Conservation (phyloP, 2,329 filamentous ascomycete species). For the Aspergillus sp. region DNA sequence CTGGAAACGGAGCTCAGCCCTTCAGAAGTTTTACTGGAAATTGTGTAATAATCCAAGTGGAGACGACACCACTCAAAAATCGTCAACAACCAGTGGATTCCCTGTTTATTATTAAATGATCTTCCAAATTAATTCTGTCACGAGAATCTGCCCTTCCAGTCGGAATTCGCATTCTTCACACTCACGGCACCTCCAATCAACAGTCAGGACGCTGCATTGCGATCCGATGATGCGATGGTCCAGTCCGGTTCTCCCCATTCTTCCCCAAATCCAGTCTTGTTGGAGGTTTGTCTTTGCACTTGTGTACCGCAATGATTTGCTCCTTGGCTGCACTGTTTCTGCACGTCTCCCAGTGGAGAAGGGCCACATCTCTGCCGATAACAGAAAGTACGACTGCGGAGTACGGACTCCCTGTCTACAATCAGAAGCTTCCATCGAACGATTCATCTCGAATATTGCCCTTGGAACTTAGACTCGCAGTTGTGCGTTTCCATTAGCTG, state of each 20-base stretch:
- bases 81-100: slow-evolving; percentile 6
- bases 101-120: slow-evolving; percentile 17
- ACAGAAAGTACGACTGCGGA: slow-evolving; percentile 10
- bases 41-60: slow-evolving; percentile 15
- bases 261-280: slow-evolving; percentile 5
- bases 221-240: neutral
- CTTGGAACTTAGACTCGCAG: neutral
- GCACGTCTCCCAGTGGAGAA: slow-evolving; percentile 17
- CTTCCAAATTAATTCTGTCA: slow-evolving; percentile 15
- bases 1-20: neutral
- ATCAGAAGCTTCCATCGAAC: neutral
- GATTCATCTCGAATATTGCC: neutral
- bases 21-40: slow-evolving; percentile 2
- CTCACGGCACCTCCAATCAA: no score
- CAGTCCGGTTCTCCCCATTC: neutral
- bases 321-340: slow-evolving; percentile 14
- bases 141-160: neutral
- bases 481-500: neutral
- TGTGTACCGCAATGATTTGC: slow-evolving; percentile 24
- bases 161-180: neutral
- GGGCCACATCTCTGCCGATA: slow-evolving; percentile 15
- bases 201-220: no score
- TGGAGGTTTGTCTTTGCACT: slow-evolving; percentile 12
- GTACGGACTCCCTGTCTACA: neutral
- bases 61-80: neutral